A percentile compares a stretch with the other conserved stretches of the same genome.
Evolutionary conservation across 352 stramenopile species (phyloP).

Genomic region (Pelagophyceae sp.): DNA sequence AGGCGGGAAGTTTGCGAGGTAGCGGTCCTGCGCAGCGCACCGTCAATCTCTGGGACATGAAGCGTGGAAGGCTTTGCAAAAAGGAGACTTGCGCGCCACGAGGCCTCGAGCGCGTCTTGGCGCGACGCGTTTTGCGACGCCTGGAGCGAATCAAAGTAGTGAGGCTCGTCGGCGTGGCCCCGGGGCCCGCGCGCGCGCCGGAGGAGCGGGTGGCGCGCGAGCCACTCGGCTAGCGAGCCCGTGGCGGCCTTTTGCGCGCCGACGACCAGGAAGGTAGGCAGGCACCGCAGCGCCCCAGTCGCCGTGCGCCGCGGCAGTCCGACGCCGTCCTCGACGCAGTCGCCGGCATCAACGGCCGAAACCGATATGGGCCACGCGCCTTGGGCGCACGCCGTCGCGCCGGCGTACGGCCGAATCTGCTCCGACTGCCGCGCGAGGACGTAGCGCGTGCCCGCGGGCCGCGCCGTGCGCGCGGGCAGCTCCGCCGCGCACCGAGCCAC

Average conservation of each 20-base stretch:
- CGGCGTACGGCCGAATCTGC: too few species aligned
- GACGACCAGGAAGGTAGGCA: constrained; percentile 23
- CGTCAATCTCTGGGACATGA: too few species aligned
- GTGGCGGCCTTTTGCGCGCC: constrained; percentile 29
- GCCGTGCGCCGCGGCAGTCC: too few species aligned
- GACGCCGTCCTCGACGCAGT: not conserved
- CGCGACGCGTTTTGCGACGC: not conserved
- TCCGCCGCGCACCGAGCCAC: too few species aligned
- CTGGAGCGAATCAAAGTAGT: constrained; percentile 29
- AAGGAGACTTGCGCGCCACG: too few species aligned
- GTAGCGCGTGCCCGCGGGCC: not conserved
- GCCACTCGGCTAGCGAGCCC: constrained; percentile 24
- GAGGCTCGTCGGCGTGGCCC: constrained; percentile 7
- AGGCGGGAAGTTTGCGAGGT: not conserved
- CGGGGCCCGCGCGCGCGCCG: constrained; percentile 13
- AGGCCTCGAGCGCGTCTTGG: constrained; percentile 2
- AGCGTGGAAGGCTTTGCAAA: too few species aligned
- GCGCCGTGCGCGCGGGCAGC: not conserved
- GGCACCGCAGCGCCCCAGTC: constrained; percentile 23
- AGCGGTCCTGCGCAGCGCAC: too few species aligned
- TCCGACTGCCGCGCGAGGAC: too few species aligned
- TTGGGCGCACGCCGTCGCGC: too few species aligned
- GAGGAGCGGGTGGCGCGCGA: constrained; percentile 7
- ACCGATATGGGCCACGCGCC: too few species aligned
- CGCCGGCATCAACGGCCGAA: too few species aligned